Evolutionary conservation across 2,329 filamentous ascomycete genomes (phyloP).

Genomic region (Sclerotinia nivalis): DNA sequence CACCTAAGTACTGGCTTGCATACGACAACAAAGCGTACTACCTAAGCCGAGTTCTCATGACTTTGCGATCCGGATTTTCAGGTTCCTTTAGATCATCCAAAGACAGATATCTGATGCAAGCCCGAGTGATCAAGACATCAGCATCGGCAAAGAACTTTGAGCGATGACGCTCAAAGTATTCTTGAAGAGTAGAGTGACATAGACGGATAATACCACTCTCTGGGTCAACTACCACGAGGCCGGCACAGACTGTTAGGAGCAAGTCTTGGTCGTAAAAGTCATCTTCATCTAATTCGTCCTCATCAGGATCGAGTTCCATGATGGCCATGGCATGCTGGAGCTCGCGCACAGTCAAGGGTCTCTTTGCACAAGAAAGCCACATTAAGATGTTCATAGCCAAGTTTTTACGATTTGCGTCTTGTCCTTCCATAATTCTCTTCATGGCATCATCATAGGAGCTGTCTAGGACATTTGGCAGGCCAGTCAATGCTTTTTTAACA

Average conservation of each 20-base stretch:
- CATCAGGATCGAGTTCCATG: slow-evolving; percentile 40
- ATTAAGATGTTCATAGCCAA: slow-evolving; percentile 23
- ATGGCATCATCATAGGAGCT: slow-evolving; percentile 46
- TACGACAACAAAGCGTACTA: slow-evolving; percentile 39
- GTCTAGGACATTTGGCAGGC: slow-evolving; percentile 30
- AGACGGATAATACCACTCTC: slow-evolving; percentile 34
- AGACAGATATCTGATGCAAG: slow-evolving; percentile 37
- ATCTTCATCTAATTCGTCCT: slow-evolving; percentile 32
- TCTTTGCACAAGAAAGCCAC: slow-evolving; percentile 46
- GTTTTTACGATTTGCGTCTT: slow-evolving; percentile 16
- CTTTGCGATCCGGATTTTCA: not conserved
- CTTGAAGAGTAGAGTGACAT: slow-evolving; percentile 37
- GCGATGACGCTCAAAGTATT: slow-evolving; percentile 33
- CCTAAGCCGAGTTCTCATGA: slow-evolving; percentile 24
- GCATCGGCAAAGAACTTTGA: slow-evolving; percentile 24
- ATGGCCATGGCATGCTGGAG: slow-evolving; percentile 48
- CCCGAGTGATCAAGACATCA: slow-evolving; percentile 17
- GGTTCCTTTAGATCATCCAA: slow-evolving; percentile 33
- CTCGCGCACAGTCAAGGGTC: slow-evolving; percentile 42
- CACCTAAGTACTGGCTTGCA: slow-evolving; percentile 40
- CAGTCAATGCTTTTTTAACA: slow-evolving; percentile 38
- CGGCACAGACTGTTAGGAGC: slow-evolving; percentile 32
- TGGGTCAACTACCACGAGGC: slow-evolving; percentile 36
- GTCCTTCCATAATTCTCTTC: slow-evolving; percentile 38
- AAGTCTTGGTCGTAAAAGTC: slow-evolving; percentile 25